A percentile compares a stretch with the other conserved stretches of the same genome.
phyloP scores from a whole-genome alignment of 2,329 filamentous ascomycete species.

The Pseudogymnoascus sp. region DNA sequence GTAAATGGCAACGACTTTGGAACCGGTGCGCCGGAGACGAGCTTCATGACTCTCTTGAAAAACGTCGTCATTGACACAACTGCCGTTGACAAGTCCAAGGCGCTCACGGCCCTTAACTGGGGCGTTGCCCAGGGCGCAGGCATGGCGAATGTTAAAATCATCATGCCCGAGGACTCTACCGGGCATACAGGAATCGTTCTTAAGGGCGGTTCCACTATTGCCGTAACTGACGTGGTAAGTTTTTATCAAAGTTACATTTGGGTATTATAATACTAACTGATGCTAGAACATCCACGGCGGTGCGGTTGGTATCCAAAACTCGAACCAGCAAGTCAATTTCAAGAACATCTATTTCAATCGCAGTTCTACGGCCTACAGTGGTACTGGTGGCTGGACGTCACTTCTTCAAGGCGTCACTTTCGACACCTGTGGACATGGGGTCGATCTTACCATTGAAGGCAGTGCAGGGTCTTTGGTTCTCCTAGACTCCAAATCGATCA shows the following conservation, averaged over 20 bases:
- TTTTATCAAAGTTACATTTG: neutral
- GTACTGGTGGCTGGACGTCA: neutral
- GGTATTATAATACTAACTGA: neutral
- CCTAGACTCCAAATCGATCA: neutral
- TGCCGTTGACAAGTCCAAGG: slow-evolving; percentile 20
- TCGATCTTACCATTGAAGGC: slow-evolving; percentile 14
- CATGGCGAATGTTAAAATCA: slow-evolving; percentile 33
- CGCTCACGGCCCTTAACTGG: slow-evolving; percentile 33
- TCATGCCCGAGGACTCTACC: slow-evolving; percentile 29
- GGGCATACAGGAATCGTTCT: slow-evolving; percentile 31
- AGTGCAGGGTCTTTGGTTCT: neutral
- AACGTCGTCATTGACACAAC: slow-evolving; percentile 35
- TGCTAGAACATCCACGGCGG: slow-evolving; percentile 44
- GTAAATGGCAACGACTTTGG: slow-evolving; percentile 27
- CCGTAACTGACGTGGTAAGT: neutral
- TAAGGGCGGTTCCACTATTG: slow-evolving; percentile 26
- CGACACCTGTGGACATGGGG: slow-evolving; percentile 22
- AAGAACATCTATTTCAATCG: slow-evolving; percentile 4
- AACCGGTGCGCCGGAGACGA: slow-evolving; percentile 24
- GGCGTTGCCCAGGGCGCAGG: slow-evolving; percentile 33
- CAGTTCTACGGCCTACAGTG: neutral
- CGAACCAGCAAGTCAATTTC: slow-evolving; percentile 58
- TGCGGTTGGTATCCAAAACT: slow-evolving; percentile 19
- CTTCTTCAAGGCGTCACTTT: slow-evolving; percentile 19
- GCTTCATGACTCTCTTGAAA: slow-evolving; percentile 33